Conservation (phyloP, 1,284 basidiomycete genomes). For the Kwoniella shivajii region DNA sequence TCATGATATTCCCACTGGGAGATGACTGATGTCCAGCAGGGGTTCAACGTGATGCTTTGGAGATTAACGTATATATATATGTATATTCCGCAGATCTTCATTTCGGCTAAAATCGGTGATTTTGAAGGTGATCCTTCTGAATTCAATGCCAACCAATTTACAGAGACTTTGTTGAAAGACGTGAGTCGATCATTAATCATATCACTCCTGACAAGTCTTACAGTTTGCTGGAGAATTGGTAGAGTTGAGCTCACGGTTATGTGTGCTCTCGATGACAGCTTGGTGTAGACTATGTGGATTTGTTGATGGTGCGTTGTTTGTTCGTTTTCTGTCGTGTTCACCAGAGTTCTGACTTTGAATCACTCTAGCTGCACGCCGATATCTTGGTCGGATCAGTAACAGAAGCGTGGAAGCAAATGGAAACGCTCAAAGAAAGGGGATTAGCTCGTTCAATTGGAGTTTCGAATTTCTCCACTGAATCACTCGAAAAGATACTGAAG, state of each 20-base stretch:
- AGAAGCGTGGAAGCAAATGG: conserved; percentile 65
- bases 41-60: background rate
- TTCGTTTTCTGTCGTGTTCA: too few species aligned
- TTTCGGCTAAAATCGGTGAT: conserved; percentile 19
- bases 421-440: conserved; percentile 62
- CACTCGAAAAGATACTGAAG: conserved; percentile 56
- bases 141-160: conserved; percentile 18
- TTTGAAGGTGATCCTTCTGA: conserved; percentile 21
- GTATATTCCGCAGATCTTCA: background rate
- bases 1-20: too few species aligned
- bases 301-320: conserved; percentile 59
- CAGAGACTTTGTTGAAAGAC: conserved; percentile 15
- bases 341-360: conserved; percentile 5
- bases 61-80: background rate
- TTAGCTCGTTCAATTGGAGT: conserved; percentile 70
- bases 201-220: too few species aligned
- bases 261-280: conserved; percentile 58
- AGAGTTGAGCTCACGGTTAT: background rate
- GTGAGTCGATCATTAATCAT: too few species aligned
- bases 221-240: too few species aligned
- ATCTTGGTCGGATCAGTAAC: conserved; percentile 57
- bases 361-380: conserved; percentile 52
- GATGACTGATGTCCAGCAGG: too few species aligned
- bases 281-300: conserved; percentile 66
- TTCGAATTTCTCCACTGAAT: conserved; percentile 58